A percentile compares a stretch with the other conserved stretches of the same genome.
phyloP scores from a whole-genome alignment of 495 filamentous ascomycete genomes.

The Trichodelitschia bisporula region DNA sequence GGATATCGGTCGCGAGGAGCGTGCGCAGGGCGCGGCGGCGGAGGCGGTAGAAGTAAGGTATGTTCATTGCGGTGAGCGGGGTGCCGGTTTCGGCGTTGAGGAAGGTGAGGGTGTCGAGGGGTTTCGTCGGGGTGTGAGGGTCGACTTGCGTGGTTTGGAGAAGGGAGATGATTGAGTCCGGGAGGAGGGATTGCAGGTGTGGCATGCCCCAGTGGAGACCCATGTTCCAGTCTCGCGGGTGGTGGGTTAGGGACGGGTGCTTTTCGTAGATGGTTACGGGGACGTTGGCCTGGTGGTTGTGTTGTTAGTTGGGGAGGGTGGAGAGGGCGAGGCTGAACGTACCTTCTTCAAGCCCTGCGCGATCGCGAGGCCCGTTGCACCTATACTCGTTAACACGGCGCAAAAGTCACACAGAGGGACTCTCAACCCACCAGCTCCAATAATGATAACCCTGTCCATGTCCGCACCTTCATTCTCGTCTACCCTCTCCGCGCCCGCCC shows the following conservation, averaged over 20 bases:
- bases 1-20: slow-evolving; percentile 17
- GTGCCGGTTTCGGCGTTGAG: slow-evolving; percentile 26
- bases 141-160: slow-evolving; percentile 20
- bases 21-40: slow-evolving; percentile 19
- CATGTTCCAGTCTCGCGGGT: slow-evolving; percentile 28
- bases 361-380: slow-evolving; percentile 6
- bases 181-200: slow-evolving; percentile 17
- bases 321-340: neutral
- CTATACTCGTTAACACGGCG: neutral
- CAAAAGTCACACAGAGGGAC: neutral
- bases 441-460: neutral
- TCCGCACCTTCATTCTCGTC: no score
- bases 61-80: slow-evolving; percentile 13
- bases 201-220: slow-evolving; percentile 27
- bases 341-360: slow-evolving; percentile 9
- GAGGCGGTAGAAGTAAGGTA: slow-evolving; percentile 21
- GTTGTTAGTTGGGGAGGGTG: neutral
- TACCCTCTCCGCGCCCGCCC: no score
- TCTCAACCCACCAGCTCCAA: neutral
- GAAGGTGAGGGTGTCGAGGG: slow-evolving; percentile 16
- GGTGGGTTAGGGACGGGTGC: slow-evolving; percentile 15
- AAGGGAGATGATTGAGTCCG: slow-evolving; percentile 12
- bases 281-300: slow-evolving; percentile 21
- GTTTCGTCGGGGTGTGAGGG: slow-evolving; percentile 13
- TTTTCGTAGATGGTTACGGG: slow-evolving; percentile 24